Evolutionary conservation across 441 rosid genomes (phyloP), one percentile per base, ranked within the genome.

Genomic region (Euphorbia corollata): DNA sequence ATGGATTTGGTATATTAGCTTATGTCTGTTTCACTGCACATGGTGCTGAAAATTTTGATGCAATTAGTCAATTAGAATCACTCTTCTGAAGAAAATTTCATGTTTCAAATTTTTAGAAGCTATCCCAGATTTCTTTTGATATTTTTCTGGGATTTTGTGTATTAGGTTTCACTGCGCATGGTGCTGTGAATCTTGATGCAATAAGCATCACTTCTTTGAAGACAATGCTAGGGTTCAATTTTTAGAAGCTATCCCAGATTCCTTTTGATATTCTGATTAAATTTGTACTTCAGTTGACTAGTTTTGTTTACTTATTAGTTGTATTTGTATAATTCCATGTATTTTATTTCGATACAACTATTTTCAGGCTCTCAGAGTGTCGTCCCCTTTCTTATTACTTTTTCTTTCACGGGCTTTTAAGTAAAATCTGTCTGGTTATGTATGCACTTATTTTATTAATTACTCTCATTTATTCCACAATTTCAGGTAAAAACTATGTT

Each of bases 401-500:
- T 0, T 18, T 16, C 23, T 7, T 59, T n/a, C 0, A 22, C 63
- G 54, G 36, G 6, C 6, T 6, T 32, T 63, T 34, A 61, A 65
- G 22, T 43, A 51, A 19, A 22, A 8, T 11, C 8, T 41, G 56
- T 54, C 8, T 55, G 8, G 34, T 55, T 34, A 19, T 48, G 5
- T 47, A 24, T 47, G 8, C 16, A 15, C 61, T 43, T 1, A 16
- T 51, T 9, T 53, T 23, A 4, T 27, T 18, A 20, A 24, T 38
- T 23, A 2, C 51, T 54, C 57, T 56, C 15, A 0, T 13, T 19
- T 62, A 55, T 64, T 32, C 19, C 73, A 34, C 39, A 62, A 63
- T 48, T 79, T 69, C 84, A 93, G 97, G 99, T 93, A 72, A 89
- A 76, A 75, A 93, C 99, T 58, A 85, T 93, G 57, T 86, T 84